Evolutionary conservation across 352 stramenopile species (phyloP).

Genomic region (Pythium aristosporum): DNA sequence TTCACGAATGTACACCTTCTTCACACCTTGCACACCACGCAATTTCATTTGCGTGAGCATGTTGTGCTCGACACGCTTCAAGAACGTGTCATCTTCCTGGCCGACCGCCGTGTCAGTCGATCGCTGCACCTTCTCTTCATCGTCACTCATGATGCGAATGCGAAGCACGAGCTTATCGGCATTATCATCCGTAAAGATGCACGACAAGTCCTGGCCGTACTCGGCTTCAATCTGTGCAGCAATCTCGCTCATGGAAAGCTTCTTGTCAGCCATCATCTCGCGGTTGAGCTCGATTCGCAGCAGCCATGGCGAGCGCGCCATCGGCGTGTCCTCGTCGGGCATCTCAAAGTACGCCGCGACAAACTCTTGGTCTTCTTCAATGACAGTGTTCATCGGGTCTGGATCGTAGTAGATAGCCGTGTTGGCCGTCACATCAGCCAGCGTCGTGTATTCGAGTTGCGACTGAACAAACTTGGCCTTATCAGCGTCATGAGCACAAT

Average conservation of each 20-base stretch:
- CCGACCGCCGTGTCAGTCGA: conserved; percentile 82
- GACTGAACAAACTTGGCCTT: conserved; percentile 98
- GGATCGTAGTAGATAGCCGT: conserved; percentile 99
- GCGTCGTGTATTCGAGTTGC: conserved; percentile 98
- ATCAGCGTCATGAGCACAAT: conserved; percentile 93
- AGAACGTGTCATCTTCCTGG: conserved; percentile 94
- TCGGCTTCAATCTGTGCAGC: conserved; percentile 98
- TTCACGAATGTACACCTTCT: conserved; percentile 98
- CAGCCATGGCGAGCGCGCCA: conserved; percentile 95
- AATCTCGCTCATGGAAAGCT: conserved; percentile 96
- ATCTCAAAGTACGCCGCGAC: conserved; percentile 98
- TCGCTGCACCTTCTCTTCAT: conserved; percentile 85
- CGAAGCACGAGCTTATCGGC: conserved; percentile 96
- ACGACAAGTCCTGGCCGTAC: conserved; percentile 91
- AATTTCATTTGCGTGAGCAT: conserved; percentile 97
- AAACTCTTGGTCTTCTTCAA: conserved; percentile 97
- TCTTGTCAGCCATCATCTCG: conserved; percentile 97
- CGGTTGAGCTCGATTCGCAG: conserved; percentile 98
- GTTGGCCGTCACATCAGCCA: conserved; percentile 95
- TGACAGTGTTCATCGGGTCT: conserved; percentile 95
- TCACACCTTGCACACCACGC: conserved; percentile 96
- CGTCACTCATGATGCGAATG: conserved; percentile 97
- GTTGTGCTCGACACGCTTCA: conserved; percentile 98
- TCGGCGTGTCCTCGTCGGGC: conserved; percentile 94
- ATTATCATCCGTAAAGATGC: conserved; percentile 97